These are phyloP conservation scores for Lycium barbarum DNA, from an alignment of 257 asterid genomes.

Conservation along the genomic window DNA sequence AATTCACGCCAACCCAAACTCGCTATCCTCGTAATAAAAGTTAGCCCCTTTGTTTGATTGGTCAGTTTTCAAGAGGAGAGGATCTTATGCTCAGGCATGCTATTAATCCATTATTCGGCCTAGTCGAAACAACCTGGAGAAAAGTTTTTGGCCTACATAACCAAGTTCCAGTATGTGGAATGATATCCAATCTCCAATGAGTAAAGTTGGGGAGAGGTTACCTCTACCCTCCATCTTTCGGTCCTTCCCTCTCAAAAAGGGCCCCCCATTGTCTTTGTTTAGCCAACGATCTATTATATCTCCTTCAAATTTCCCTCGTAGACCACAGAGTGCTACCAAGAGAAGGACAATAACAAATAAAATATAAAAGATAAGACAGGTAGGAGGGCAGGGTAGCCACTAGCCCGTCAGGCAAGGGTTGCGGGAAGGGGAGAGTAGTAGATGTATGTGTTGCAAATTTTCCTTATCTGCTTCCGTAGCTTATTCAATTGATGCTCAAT, in stretches of 20 bases:
- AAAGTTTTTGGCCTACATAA: neutral
- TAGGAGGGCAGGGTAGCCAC: neutral
- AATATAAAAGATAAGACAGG: neutral
- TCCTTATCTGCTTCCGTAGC: neutral
- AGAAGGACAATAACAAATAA: neutral
- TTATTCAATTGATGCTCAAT: neutral
- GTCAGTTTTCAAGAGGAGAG: neutral
- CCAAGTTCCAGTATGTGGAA: neutral
- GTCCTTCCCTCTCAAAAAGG: neutral
- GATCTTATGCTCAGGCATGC: neutral
- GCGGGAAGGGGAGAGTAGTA: neutral
- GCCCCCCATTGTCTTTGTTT: neutral
- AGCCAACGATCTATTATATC: neutral
- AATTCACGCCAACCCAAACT: neutral
- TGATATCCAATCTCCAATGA: neutral
- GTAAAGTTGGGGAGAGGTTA: neutral
- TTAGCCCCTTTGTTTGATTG: conserved; percentile 14
- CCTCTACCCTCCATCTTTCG: neutral
- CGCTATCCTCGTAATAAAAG: no score
- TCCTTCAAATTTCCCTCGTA: neutral
- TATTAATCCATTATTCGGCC: neutral
- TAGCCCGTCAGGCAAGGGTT: neutral
- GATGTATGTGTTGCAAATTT: neutral
- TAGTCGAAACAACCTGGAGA: neutral
- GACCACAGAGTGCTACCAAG: neutral